Percentiles rank a stretch among this genome's conserved stretches.
Evolutionary conservation across 1,139 yeast species (phyloP).

Genomic region (Suhomyces ambrosiae): DNA sequence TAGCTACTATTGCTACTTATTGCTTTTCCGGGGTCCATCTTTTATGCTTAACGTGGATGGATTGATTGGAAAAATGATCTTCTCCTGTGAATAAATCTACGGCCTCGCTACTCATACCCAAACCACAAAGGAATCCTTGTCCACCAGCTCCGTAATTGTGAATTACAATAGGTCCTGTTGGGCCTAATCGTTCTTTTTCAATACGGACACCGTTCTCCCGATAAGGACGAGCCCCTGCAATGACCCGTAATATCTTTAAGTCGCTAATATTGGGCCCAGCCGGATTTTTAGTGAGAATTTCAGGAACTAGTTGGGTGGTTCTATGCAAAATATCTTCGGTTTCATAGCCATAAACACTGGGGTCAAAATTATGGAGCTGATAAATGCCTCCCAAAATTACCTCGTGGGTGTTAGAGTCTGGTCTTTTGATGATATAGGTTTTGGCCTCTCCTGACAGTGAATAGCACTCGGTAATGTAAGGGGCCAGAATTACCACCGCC

Average conservation of each 20-base stretch:
- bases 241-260: slow-evolving; percentile 18
- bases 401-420: slow-evolving; percentile 19
- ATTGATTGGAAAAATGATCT: neutral
- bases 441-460: slow-evolving; percentile 18
- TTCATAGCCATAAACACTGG: slow-evolving; percentile 16
- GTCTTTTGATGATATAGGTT: slow-evolving; percentile 22
- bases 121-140: slow-evolving; percentile 23
- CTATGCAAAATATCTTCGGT: slow-evolving; percentile 18
- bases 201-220: slow-evolving; percentile 23
- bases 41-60: neutral
- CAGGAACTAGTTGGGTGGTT: slow-evolving; percentile 16
- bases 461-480: slow-evolving; percentile 11
- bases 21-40: neutral
- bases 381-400: slow-evolving; percentile 22
- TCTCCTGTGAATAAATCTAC: slow-evolving; percentile 5
- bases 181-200: slow-evolving; percentile 13
- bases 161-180: slow-evolving; percentile 12
- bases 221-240: slow-evolving; percentile 21
- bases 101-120: slow-evolving; percentile 21
- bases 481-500: slow-evolving; percentile 17
- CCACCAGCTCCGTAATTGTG: slow-evolving; percentile 27
- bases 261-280: slow-evolving; percentile 15
- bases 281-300: slow-evolving; percentile 17
- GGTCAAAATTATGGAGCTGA: slow-evolving; percentile 18
- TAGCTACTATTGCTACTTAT: too few relatives aligned